Evolutionary conservation across 2,329 filamentous ascomycete genomes (phyloP).

Genomic region (Cladosporium phlei): DNA sequence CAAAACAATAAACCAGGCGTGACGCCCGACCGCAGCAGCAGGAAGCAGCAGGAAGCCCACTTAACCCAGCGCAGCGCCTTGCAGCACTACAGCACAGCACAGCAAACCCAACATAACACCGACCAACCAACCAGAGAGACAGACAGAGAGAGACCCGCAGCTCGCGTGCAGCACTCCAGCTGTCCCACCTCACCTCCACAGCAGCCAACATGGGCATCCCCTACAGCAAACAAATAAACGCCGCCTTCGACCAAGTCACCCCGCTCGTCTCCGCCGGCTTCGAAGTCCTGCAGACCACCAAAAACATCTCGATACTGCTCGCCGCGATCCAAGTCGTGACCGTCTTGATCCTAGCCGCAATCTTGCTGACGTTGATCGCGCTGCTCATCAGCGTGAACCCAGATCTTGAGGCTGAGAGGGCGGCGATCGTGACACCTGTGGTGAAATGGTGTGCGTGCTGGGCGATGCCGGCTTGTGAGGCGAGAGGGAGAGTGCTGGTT

Average conservation of each 20-base stretch:
- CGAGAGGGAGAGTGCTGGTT: neutral
- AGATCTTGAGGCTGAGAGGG: slow-evolving; percentile 42
- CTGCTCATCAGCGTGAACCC: slow-evolving; percentile 46
- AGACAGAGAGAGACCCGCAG: neutral
- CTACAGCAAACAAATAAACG: slow-evolving; percentile 49
- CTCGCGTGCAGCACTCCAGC: neutral
- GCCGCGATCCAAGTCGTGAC: slow-evolving; percentile 46
- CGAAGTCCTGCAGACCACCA: slow-evolving; percentile 46
- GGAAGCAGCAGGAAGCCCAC: too few relatives aligned
- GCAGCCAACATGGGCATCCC: slow-evolving; percentile 53
- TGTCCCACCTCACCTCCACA: too few relatives aligned
- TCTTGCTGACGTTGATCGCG: slow-evolving; percentile 36
- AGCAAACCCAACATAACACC: neutral
- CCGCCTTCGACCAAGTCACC: slow-evolving; percentile 50
- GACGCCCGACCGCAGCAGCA: too few relatives aligned
- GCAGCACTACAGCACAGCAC: neutral
- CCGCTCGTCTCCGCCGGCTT: slow-evolving; percentile 48
- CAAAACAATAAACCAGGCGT: too few relatives aligned
- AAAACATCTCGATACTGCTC: slow-evolving; percentile 47
- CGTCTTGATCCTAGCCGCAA: slow-evolving; percentile 38
- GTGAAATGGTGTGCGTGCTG: slow-evolving; percentile 32
- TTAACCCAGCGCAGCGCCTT: too few relatives aligned
- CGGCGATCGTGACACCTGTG: slow-evolving; percentile 40
- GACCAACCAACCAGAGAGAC: too few relatives aligned
- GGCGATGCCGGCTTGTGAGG: slow-evolving; percentile 16